phyloP scores from a whole-genome alignment of 345 rosid species.

The Aurinia saxatilis region DNA sequence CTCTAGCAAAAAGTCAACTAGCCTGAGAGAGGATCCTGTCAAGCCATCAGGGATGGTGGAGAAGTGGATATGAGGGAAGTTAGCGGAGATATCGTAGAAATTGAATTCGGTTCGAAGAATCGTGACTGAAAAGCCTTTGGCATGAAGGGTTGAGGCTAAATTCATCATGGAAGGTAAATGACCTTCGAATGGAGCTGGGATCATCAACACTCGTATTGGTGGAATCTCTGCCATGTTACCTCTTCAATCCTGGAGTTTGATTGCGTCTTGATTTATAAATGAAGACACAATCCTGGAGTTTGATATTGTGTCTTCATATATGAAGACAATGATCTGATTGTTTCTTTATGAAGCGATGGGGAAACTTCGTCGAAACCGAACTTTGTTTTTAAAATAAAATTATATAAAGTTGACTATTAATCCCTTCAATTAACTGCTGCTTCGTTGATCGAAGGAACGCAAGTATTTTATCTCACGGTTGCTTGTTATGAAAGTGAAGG shows the following conservation, averaged over 20 bases:
- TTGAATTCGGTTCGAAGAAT: conserved; percentile 34
- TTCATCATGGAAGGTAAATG: conserved; percentile 65
- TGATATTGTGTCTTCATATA: background rate
- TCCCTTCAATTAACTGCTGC: too few relatives aligned
- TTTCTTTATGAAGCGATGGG: background rate
- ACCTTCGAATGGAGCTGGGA: conserved; percentile 52
- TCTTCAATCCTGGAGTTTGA: background rate
- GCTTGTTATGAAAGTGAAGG: background rate
- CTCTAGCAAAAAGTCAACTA: conserved; percentile 1
- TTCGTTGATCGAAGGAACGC: background rate
- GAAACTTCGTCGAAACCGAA: background rate
- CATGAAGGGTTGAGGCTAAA: conserved; percentile 42
- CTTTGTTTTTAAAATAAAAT: background rate
- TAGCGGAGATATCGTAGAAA: conserved; percentile 26
- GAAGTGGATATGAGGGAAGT: conserved; percentile 37
- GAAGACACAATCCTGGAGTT: background rate
- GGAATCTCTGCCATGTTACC: background rate
- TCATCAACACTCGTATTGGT: conserved; percentile 30
- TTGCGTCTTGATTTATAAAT: background rate
- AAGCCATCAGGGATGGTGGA: conserved; percentile 33
- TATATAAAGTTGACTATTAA: background rate
- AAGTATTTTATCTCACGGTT: background rate
- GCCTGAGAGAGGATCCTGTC: conserved; percentile 12
- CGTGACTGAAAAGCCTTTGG: conserved; percentile 49
- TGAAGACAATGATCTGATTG: background rate